Base-by-base conservation (phyloP, 2,329 filamentous ascomycete species). In the Colletotrichum sidae region DNA sequence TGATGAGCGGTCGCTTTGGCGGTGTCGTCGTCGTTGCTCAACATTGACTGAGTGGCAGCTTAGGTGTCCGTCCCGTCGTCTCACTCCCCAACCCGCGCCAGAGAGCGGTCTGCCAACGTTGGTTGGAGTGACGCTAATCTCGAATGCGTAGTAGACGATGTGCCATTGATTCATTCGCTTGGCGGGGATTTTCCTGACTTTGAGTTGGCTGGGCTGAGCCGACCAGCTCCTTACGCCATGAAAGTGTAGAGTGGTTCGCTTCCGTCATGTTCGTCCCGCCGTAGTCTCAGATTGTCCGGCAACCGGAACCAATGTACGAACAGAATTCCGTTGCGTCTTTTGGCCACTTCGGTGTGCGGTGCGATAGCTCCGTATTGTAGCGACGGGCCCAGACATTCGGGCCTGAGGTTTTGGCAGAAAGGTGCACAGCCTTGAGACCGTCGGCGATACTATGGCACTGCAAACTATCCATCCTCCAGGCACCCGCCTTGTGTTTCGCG, bases 81-180 rank as follows among this genome's bases (percentile, higher is more conserved):
- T 39, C 50, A 44, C 39, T 44, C 45, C 25, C 10, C 10, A 15
- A n/a, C 37, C 47, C 33, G 35, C 54, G 35, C 42, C 53, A 56
- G 37, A 54, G 33, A 55, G 34, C 51, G 39, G 61, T 49, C 45
- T 65, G 57, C 46, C 57, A 55, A 55, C 45, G 39, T 38, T 55
- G 8, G 39, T 44, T 11, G 35, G 49, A 13, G 25, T 44, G 49
- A 60, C 56, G 55, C 62, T 61, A 61, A 51, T 42, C 35, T 34
- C 33, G 39, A 39, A 17, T 34, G 38, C 41, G 5, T 5, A 25
- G 25, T 25, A 25, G 25, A 25, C 25, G 25, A 25, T 25, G 17
- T 39, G 34, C 46, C 25, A 41, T 46, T 37, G 51, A 52, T 56
- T 52, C 57, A 50, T 38, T 34, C 37, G 38, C 49, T 10, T 58